Evolutionary conservation across 495 filamentous ascomycete genomes (phyloP), one percentile per base, ranked within the genome.

Genomic region (Cryomyces minteri): DNA sequence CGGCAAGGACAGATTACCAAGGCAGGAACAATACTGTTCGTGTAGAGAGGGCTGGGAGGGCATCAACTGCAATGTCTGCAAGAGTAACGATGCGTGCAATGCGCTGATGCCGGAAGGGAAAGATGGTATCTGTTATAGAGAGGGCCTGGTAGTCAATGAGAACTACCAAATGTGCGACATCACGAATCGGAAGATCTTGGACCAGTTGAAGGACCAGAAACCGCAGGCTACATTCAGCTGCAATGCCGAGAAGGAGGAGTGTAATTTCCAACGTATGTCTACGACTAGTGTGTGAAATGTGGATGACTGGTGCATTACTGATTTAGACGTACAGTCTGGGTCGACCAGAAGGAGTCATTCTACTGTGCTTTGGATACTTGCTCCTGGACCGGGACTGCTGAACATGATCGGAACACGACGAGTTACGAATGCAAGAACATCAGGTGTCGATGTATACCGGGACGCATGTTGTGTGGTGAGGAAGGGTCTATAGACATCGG

Each of bases 161-260:
- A 98, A 96, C 60, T 86, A 83, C 60, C 92, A 96, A 67, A 88
- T 94, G 74, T 98, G 90, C 60, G 84, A 92, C 67, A 88, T 98
- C 51, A 96, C 88, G 39, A 98, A 96, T 65, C 64, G 67, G 50
- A 90, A 92, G 64, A 98, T 98, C 56, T 62, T 90, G 31, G 77
- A 88, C 44, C 76, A 88, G 62, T 69, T 98, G 37, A 80, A 86
- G 54, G 76, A 76, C 32, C 70, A 79, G 56, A 82, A 82, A 37
- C 88, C 90, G 0, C 84, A 98, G 58, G 88, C 88, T 40, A 96
- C 90, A 2, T 96, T 98, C 57, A 81, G 78, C 32, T 98, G 90
- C 58, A 72, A 87, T 51, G 78, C 70, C n/a, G 71, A 79, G 36
- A 64, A 70, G 11, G 59, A 72, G 1, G 72, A 80, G 8, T 95